Base-by-base conservation (phyloP, 352 stramenopile species). In the Phytophthora idaei region DNA sequence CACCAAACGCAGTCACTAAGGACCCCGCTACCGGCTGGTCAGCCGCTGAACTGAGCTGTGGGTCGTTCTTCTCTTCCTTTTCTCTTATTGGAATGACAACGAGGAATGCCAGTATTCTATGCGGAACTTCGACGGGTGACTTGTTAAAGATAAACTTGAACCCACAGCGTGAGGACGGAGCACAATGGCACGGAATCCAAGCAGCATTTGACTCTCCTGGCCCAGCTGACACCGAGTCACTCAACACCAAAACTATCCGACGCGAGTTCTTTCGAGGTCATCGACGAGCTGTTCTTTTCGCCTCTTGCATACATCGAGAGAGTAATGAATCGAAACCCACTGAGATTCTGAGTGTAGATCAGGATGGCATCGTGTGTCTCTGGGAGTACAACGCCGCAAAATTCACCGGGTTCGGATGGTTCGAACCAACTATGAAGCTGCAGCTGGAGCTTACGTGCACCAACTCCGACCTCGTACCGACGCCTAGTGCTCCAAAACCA, bases 231-330 rank as follows among this genome's bases (percentile, higher is more conserved):
- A 32, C 14, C 0, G 45, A 61, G 9, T 21, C 44, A 4, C 71
- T 69, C 5, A 55, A 57, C 6, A 48, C 21, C 6, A 61, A 41
- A 0, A 8, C 14, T 11, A 65, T 79, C 28, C 44, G 42, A 17
- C 78, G 78, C 11, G 80, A 87, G 21, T 71, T 82, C 29, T 87
- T 89, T 25, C 71, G 72, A 34, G 57, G 71, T 1, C 77, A 89
- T 47, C 57, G 41, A 14, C 37, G 67, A 34, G 25, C 61, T 27
- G 61, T 89, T 17, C 41, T 87, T 0, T 87, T 83, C 36, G 57
- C 69, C 9, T 65, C 69, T 15, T 73, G 63, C 11, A 51, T 88
- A 12, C 53, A 65, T 17, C 55, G 34, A 11, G 55, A 49, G 5
- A 51, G 10, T n/a, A 9, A 12, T 45, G 47, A 59, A 25, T 14